Conservation (phyloP, 2,329 filamentous ascomycete species). For the Epichloe typhina region DNA sequence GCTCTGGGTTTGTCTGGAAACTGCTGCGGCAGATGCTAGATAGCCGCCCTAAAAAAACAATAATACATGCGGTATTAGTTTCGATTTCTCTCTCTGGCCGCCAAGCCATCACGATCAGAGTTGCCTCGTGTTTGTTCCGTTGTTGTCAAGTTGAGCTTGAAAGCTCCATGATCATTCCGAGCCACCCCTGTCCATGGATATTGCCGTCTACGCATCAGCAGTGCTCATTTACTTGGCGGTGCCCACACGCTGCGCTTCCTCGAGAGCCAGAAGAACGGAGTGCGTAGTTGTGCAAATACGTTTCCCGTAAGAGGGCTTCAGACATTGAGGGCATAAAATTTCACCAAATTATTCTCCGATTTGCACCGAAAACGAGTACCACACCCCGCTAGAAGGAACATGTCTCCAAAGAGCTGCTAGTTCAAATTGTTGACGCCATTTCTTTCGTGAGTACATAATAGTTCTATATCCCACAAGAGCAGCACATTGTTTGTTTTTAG, state of each 20-base stretch:
- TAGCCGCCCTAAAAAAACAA: background rate
- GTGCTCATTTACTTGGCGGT: slow-evolving; percentile 1
- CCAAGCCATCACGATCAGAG: background rate
- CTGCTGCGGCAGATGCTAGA: slow-evolving; percentile 4
- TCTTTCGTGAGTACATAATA: background rate
- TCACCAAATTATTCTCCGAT: slow-evolving; percentile 8
- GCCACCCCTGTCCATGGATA: slow-evolving; percentile 7
- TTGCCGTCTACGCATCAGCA: slow-evolving; percentile 4
- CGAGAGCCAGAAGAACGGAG: background rate
- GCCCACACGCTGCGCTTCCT: slow-evolving; percentile 1
- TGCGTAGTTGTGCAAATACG: slow-evolving; percentile 2
- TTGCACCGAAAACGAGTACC: slow-evolving; percentile 1
- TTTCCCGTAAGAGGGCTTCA: background rate
- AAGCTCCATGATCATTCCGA: background rate
- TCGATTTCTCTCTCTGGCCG: background rate
- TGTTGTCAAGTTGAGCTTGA: background rate
- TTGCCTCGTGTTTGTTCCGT: background rate
- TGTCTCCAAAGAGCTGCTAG: background rate
- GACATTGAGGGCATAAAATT: slow-evolving; percentile 6
- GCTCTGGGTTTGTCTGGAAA: background rate
- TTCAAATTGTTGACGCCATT: background rate
- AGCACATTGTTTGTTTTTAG: slow-evolving; percentile 1
- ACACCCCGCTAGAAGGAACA: slow-evolving; percentile 1
- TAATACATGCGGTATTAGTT: background rate
- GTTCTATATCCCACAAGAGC: background rate